A percentile compares a stretch with the other conserved stretches of the same genome.
These are phyloP conservation scores for Pythium periplocum DNA, from an alignment of 352 stramenopile species.

Conservation along the genomic window DNA sequence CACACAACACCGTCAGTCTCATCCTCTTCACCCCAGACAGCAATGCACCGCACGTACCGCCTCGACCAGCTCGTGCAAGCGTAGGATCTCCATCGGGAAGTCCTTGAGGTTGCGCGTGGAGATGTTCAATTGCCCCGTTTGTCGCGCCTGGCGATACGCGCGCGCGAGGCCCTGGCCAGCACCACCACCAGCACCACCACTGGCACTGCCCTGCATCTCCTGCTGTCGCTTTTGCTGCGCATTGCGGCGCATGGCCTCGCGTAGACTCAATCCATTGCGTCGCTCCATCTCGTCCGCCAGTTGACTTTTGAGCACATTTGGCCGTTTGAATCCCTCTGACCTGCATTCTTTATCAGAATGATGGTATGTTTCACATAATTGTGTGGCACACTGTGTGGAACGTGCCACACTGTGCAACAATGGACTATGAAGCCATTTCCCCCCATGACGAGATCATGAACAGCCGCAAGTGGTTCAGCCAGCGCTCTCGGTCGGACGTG, in stretches of 20 bases:
- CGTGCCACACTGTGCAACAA: no score
- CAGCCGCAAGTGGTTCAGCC: no score
- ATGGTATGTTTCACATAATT: not conserved
- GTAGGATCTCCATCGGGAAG: constrained; percentile 59
- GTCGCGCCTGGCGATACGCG: constrained; percentile 46
- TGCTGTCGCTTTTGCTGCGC: constrained; percentile 9
- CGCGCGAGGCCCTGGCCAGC: constrained; percentile 16
- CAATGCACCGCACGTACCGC: constrained; percentile 19
- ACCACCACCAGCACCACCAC: not conserved
- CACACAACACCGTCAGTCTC: no score
- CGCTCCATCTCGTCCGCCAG: constrained; percentile 12
- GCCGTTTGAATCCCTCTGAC: not conserved
- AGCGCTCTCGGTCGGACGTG: no score
- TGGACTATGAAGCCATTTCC: no score
- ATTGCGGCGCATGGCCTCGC: constrained; percentile 33
- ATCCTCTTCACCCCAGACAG: no score
- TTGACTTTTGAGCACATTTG: no score
- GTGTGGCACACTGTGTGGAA: no score
- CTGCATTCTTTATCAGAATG: constrained; percentile 8
- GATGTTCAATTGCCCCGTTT: constrained; percentile 56
- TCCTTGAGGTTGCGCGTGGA: constrained; percentile 40
- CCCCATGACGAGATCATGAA: no score
- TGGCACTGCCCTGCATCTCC: not conserved
- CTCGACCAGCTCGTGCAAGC: constrained; percentile 54
- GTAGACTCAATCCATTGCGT: constrained; percentile 29